Percentiles rank a stretch among this genome's conserved stretches.
Conservation (phyloP, 805 yeast genomes). For the Saccharomyces mikatae region DNA sequence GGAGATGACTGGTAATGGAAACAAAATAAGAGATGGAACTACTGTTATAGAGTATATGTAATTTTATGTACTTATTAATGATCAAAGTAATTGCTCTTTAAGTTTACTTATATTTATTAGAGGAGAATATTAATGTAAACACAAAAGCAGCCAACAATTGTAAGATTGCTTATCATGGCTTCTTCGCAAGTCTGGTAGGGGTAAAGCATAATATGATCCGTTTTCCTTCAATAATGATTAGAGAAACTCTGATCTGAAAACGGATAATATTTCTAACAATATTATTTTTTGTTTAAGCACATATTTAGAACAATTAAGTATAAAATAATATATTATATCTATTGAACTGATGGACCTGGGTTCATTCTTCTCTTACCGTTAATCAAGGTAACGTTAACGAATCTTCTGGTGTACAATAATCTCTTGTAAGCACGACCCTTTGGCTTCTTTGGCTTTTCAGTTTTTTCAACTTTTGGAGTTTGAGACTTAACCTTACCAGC, state of each 20-base stretch:
- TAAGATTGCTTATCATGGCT: background rate
- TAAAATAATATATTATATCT: background rate
- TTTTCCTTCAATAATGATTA: too few relatives aligned
- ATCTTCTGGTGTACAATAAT: slow-evolving; percentile 97
- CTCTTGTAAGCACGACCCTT: slow-evolving; percentile 99
- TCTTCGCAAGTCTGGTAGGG: background rate
- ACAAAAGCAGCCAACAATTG: background rate
- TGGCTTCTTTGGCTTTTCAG: slow-evolving; percentile 91
- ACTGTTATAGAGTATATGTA: background rate
- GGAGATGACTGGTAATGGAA: slow-evolving; percentile 58
- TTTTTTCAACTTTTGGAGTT: slow-evolving; percentile 99
- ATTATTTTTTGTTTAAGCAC: background rate
- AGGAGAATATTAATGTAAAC: background rate
- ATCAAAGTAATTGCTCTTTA: background rate
- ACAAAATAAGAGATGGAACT: background rate
- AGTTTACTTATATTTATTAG: background rate
- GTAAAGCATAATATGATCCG: background rate
- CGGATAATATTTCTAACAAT: background rate
- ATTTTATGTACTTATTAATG: background rate
- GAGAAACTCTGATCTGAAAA: too few relatives aligned
- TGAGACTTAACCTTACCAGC: slow-evolving; percentile 99
- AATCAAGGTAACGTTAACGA: slow-evolving; percentile 94
- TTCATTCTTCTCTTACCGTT: slow-evolving; percentile 96
- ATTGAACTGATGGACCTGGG: slow-evolving; percentile 48
- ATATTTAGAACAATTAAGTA: background rate